Evolutionary conservation across 73 alveolate species (phyloP).

Genomic region (Paramecium sexaurelia): DNA sequence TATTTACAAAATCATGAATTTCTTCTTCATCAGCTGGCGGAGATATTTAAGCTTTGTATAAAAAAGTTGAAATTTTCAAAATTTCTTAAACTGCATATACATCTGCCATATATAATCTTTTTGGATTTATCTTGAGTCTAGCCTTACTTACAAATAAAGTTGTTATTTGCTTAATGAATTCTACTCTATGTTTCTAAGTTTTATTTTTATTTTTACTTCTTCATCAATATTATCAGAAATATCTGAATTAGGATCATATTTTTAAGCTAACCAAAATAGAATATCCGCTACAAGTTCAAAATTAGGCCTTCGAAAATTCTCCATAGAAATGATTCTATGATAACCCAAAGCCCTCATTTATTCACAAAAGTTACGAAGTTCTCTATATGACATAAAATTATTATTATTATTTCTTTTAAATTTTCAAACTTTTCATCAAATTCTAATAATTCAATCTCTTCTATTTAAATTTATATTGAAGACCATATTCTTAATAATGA

Average conservation of each 20-base stretch:
- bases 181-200: slow-evolving; percentile 88
- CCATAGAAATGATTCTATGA: slow-evolving; percentile 97
- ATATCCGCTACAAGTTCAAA: slow-evolving; percentile 98
- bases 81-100: slow-evolving; percentile 98
- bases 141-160: slow-evolving; percentile 90
- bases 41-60: slow-evolving; percentile 92
- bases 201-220: slow-evolving; percentile 65
- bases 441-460: neutral
- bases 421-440: neutral
- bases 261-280: slow-evolving; percentile 92
- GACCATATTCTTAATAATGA: too few relatives aligned
- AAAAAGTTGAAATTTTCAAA: slow-evolving; percentile 91
- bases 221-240: slow-evolving; percentile 97
- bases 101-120: slow-evolving; percentile 96
- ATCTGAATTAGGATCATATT: slow-evolving; percentile 95
- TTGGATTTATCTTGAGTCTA: slow-evolving; percentile 94
- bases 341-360: slow-evolving; percentile 98
- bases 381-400: slow-evolving; percentile 93
- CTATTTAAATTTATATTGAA: neutral
- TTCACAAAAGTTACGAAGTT: slow-evolving; percentile 98
- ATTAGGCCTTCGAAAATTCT: slow-evolving; percentile 94
- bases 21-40: slow-evolving; percentile 82
- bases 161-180: slow-evolving; percentile 91
- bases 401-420: neutral
- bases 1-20: slow-evolving; percentile 71